Percentiles rank a stretch among this genome's conserved stretches.
Conservation (phyloP, 73 alveolate species). For the Paraurostyla sp. region DNA sequence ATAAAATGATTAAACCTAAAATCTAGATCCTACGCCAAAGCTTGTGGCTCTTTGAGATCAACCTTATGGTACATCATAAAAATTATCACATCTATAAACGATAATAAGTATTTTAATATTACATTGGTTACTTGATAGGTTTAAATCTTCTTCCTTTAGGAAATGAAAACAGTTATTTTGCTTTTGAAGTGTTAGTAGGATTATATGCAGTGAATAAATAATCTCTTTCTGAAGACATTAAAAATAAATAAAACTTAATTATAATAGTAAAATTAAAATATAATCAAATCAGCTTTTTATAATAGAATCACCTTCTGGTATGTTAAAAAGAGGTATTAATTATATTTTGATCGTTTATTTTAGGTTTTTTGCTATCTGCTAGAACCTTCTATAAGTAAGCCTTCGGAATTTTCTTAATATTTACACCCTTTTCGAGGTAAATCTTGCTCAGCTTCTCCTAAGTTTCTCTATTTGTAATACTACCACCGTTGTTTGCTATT, state of each 20-base stretch:
- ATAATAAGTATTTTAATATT: background rate
- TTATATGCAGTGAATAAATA: background rate
- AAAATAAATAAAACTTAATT: background rate
- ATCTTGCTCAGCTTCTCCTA: slow-evolving; percentile 6
- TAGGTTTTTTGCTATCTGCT: slow-evolving; percentile 29
- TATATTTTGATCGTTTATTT: background rate
- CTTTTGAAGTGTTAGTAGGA: slow-evolving; percentile 13
- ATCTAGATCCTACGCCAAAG: slow-evolving; percentile 54
- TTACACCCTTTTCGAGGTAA: background rate
- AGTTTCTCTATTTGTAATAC: background rate
- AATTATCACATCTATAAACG: slow-evolving; percentile 9
- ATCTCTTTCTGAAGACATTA: background rate
- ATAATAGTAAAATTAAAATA: background rate
- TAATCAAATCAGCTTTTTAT: background rate
- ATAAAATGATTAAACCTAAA: background rate
- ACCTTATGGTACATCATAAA: background rate
- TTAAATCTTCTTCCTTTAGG: slow-evolving; percentile 28
- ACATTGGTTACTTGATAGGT: slow-evolving; percentile 32
- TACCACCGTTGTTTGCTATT: background rate
- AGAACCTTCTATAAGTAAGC: slow-evolving; percentile 39
- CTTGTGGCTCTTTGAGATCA: slow-evolving; percentile 20
- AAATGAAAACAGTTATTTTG: slow-evolving; percentile 36
- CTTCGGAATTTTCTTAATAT: slow-evolving; percentile 11
- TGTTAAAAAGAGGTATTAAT: slow-evolving; percentile 24
- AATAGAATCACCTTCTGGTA: no score